Evolutionary conservation across 1,284 basidiomycete species (phyloP).

Genomic region (Veloporphyrellus conicus): DNA sequence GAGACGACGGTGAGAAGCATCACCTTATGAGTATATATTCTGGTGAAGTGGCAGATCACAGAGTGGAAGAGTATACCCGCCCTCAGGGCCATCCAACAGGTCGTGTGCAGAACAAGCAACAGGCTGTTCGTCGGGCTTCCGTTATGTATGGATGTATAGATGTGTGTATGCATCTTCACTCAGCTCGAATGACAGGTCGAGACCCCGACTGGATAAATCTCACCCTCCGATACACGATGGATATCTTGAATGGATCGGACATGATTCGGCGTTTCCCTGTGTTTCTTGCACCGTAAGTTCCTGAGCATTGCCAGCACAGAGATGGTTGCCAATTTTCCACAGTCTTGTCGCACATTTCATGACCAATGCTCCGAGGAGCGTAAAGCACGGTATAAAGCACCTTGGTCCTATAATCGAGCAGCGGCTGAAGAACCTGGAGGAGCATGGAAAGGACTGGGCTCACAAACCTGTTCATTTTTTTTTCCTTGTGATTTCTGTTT

Average conservation of each 20-base stretch:
- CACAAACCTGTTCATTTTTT: slow-evolving; percentile 35
- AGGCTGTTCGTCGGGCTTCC: slow-evolving; percentile 39
- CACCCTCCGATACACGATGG: slow-evolving; percentile 32
- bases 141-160: slow-evolving; percentile 27
- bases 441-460: slow-evolving; percentile 36
- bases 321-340: neutral
- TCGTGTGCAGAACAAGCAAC: slow-evolving; percentile 35
- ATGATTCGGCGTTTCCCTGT: slow-evolving; percentile 36
- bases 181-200: slow-evolving; percentile 30
- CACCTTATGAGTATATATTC: no score
- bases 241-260: slow-evolving; percentile 28
- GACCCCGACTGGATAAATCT: slow-evolving; percentile 36
- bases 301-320: neutral
- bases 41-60: slow-evolving; percentile 3
- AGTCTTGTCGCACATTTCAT: slow-evolving; percentile 2
- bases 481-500: slow-evolving; percentile 5
- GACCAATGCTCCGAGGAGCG: neutral
- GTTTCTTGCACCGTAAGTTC: slow-evolving; percentile 37
- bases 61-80: slow-evolving; percentile 28
- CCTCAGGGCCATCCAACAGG: slow-evolving; percentile 17
- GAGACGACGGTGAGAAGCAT: slow-evolving; percentile 12
- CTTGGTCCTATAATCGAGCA: slow-evolving; percentile 37
- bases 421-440: slow-evolving; percentile 28
- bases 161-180: neutral
- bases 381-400: slow-evolving; percentile 21